phyloP scores from a whole-genome alignment of 176 grass and related monocot genomes.

The Oropetium thomaeum region DNA sequence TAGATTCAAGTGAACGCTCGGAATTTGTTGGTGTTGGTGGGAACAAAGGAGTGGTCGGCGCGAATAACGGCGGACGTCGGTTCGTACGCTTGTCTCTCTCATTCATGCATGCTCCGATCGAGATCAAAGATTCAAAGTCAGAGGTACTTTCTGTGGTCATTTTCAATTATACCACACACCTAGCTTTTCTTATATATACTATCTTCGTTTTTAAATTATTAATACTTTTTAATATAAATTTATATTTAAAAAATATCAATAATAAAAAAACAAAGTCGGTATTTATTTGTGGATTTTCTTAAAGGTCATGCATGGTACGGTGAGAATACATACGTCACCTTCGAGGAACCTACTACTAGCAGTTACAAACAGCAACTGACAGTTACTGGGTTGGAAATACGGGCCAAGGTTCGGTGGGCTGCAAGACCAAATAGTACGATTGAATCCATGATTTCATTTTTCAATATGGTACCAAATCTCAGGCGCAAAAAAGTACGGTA shows the following conservation, averaged over 20 bases:
- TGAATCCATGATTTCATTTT: not conserved
- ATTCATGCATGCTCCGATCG: not conserved
- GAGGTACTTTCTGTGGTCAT: not conserved
- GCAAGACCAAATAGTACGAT: not conserved
- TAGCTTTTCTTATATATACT: too few relatives aligned
- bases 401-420: not conserved
- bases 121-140: not conserved
- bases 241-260: too few relatives aligned
- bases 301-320: too few relatives aligned
- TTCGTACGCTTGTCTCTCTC: not conserved
- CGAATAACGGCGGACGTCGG: conserved; percentile 24
- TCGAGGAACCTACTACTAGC: too few relatives aligned
- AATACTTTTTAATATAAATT: too few relatives aligned
- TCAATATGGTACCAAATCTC: too few relatives aligned
- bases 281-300: too few relatives aligned
- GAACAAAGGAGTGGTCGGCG: conserved; percentile 33
- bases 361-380: not conserved
- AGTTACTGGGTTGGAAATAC: not conserved
- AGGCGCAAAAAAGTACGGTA: too few relatives aligned
- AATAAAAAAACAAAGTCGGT: too few relatives aligned
- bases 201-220: too few relatives aligned
- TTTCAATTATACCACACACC: conserved; percentile 3
- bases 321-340: too few relatives aligned
- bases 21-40: not conserved
- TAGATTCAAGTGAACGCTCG: not conserved